Conservation (phyloP, 768 basidiomycete species). For the Lyophyllum decastes region DNA sequence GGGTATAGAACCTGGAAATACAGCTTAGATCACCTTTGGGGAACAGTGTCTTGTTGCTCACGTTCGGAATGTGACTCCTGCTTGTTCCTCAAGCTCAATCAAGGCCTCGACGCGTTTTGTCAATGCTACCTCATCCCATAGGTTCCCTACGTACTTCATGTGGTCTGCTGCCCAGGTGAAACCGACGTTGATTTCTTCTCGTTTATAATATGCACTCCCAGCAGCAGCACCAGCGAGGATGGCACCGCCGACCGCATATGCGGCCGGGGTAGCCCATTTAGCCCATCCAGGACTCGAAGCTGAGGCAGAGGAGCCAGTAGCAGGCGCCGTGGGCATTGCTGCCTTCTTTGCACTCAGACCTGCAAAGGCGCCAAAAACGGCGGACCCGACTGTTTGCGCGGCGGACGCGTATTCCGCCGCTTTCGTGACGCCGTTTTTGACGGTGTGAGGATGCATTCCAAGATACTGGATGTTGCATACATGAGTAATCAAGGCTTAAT, state of each 20-base stretch:
- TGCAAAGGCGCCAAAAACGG: constrained; percentile 58
- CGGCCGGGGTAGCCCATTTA: constrained; percentile 65
- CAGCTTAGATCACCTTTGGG: background rate
- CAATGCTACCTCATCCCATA: constrained; percentile 79
- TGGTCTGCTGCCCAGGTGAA: constrained; percentile 84
- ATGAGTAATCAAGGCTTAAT: constrained; percentile 1
- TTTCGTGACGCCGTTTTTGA: constrained; percentile 82
- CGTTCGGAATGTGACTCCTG: constrained; percentile 75
- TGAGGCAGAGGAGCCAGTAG: constrained; percentile 22
- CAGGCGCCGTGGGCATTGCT: constrained; percentile 28
- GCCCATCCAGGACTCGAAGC: constrained; percentile 50
- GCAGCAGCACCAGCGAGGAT: constrained; percentile 81
- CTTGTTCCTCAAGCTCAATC: constrained; percentile 55
- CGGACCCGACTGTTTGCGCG: constrained; percentile 65
- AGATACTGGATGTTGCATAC: constrained; percentile 60
- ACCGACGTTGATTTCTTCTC: constrained; percentile 70
- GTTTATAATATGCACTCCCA: constrained; percentile 80
- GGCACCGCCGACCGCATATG: constrained; percentile 73
- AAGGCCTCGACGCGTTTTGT: constrained; percentile 62
- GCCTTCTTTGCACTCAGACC: constrained; percentile 49
- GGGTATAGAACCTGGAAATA: constrained; percentile 70
- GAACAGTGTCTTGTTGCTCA: constrained; percentile 35
- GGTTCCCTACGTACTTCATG: constrained; percentile 82
- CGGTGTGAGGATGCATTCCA: constrained; percentile 82
- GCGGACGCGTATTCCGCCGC: constrained; percentile 68